phyloP scores from a whole-genome alignment of 2,329 filamentous ascomycete species.

The Dactylellina drechsleri region DNA sequence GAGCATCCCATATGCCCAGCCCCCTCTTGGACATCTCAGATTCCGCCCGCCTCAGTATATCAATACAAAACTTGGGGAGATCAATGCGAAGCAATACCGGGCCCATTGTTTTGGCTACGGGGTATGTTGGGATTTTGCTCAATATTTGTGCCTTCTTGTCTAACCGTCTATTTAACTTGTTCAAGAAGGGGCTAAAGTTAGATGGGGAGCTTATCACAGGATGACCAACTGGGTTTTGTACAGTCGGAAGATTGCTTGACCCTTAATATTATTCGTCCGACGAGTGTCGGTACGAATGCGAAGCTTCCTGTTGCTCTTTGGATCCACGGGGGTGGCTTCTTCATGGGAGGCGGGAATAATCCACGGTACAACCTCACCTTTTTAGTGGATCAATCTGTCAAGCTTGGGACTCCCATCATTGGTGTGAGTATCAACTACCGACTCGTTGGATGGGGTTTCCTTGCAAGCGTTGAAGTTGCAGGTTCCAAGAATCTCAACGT shows the following conservation, averaged over 20 bases:
- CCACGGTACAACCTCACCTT: slow-evolving; percentile 72
- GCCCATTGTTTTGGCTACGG: slow-evolving; percentile 59
- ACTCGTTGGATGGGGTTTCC: slow-evolving; percentile 67
- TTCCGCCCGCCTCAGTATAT: slow-evolving; percentile 61
- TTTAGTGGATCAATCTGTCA: slow-evolving; percentile 68
- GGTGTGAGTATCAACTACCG: slow-evolving; percentile 69
- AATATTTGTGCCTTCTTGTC: not conserved
- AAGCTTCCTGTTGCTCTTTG: slow-evolving; percentile 60
- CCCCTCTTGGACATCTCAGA: slow-evolving; percentile 67
- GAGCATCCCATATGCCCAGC: slow-evolving; percentile 69
- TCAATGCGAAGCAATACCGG: slow-evolving; percentile 58
- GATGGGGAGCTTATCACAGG: too few species aligned
- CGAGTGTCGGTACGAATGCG: not conserved
- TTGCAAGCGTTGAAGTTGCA: slow-evolving; percentile 64
- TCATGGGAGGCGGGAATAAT: slow-evolving; percentile 66
- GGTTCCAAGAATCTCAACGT: slow-evolving; percentile 68
- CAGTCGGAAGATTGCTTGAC: slow-evolving; percentile 59
- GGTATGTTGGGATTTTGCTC: slow-evolving; percentile 55
- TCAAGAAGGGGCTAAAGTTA: too few species aligned
- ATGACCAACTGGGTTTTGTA: not conserved
- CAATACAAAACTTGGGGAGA: slow-evolving; percentile 56
- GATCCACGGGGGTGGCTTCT: slow-evolving; percentile 65
- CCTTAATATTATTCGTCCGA: slow-evolving; percentile 60
- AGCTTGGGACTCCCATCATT: slow-evolving; percentile 68
- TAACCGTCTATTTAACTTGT: too few species aligned